phyloP scores from a whole-genome alignment of 2,329 filamentous ascomycete species.

The Leptoxyphium fumago region DNA sequence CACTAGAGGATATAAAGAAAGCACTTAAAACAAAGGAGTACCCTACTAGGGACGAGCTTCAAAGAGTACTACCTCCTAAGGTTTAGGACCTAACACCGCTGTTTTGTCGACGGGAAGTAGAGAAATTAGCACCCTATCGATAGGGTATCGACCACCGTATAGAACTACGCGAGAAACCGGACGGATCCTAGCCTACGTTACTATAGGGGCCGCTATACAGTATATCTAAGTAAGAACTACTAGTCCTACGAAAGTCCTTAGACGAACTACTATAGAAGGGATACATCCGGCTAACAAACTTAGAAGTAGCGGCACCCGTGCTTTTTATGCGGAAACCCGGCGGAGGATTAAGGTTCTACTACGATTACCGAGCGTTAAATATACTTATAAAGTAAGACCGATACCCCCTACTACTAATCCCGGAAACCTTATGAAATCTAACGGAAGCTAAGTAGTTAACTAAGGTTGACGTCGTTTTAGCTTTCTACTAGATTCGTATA shows the following conservation, averaged over 20 bases:
- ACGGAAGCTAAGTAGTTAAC: slow-evolving; percentile 13
- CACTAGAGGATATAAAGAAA: background rate
- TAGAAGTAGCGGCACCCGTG: background rate
- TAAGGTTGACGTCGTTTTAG: slow-evolving; percentile 20
- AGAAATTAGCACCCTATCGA: background rate
- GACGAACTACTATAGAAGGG: background rate
- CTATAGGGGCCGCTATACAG: background rate
- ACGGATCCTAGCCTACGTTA: background rate
- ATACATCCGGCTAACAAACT: background rate
- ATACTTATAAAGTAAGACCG: slow-evolving; percentile 21
- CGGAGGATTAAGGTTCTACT: slow-evolving; percentile 16
- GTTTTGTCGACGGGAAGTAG: background rate
- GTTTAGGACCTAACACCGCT: background rate
- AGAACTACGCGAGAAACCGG: background rate
- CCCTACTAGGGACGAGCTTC: no score
- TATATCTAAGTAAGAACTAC: background rate
- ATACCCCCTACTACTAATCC: slow-evolving; percentile 20
- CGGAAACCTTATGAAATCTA: slow-evolving; percentile 17
- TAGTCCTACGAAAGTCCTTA: background rate
- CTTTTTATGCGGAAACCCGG: slow-evolving; percentile 5
- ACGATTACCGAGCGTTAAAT: slow-evolving; percentile 25
- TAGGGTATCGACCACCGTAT: background rate
- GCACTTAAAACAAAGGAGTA: background rate
- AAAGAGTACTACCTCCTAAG: background rate
- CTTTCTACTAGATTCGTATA: slow-evolving; percentile 22